These are phyloP conservation scores for Marasmius fiardii DNA, from an alignment of 1,284 basidiomycete genomes.

Conservation along the genomic window DNA sequence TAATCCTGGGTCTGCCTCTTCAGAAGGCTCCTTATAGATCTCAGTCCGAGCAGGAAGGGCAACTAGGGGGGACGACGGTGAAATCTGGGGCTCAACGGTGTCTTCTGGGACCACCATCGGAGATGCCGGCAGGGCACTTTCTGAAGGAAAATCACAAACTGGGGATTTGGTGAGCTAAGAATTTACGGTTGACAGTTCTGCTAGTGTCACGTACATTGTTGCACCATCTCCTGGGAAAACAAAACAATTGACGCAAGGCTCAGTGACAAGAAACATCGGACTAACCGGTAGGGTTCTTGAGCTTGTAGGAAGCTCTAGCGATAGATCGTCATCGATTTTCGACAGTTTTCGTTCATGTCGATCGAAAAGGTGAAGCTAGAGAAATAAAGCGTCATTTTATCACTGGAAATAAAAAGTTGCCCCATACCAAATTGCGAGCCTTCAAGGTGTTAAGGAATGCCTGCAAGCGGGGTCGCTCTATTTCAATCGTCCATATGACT, in stretches of 20 bases:
- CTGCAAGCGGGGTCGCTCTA: slow-evolving; percentile 29
- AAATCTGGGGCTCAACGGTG: not conserved
- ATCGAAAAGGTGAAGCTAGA: slow-evolving; percentile 9
- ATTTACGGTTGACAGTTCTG: too few relatives aligned
- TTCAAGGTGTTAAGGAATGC: slow-evolving; percentile 38
- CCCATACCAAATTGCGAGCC: slow-evolving; percentile 40
- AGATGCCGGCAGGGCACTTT: not conserved
- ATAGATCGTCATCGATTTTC: slow-evolving; percentile 3
- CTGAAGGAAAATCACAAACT: slow-evolving; percentile 1
- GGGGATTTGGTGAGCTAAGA: too few relatives aligned
- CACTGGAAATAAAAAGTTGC: slow-evolving; percentile 1
- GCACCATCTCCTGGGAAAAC: not conserved
- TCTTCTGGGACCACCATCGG: not conserved
- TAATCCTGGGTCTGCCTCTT: too few relatives aligned
- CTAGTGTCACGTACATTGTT: not conserved
- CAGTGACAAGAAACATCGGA: slow-evolving; percentile 4
- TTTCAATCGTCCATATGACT: slow-evolving; percentile 32
- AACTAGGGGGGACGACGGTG: too few relatives aligned
- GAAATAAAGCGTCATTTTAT: not conserved
- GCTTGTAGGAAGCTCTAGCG: slow-evolving; percentile 13
- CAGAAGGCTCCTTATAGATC: too few relatives aligned
- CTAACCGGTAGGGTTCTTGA: not conserved
- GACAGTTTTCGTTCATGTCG: slow-evolving; percentile 13
- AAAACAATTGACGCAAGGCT: not conserved
- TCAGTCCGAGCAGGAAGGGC: too few relatives aligned